These are phyloP conservation scores for Leccinum variicolor DNA, from an alignment of 768 basidiomycete genomes.

Conservation along the genomic window DNA sequence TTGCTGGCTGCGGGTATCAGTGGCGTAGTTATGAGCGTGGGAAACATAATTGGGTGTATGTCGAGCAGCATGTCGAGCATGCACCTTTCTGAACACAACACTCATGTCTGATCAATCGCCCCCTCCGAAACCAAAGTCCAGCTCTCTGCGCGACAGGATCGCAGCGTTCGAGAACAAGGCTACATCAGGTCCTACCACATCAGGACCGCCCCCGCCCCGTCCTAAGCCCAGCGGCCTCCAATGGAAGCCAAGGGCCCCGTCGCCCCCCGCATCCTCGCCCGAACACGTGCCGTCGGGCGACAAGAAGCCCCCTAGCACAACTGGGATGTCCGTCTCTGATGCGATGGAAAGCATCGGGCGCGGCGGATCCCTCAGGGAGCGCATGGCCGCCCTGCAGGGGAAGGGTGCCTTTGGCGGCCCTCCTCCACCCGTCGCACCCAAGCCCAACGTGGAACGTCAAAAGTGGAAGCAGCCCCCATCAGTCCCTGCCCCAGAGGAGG, in stretches of 20 bases:
- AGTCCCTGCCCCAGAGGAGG: constrained; percentile 39
- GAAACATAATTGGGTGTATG: constrained; percentile 10
- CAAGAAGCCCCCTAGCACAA: constrained; percentile 23
- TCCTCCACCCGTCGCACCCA: constrained; percentile 46
- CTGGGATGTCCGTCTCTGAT: constrained; percentile 78
- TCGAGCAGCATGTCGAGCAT: constrained; percentile 20
- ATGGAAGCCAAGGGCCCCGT: constrained; percentile 67
- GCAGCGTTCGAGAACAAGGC: constrained; percentile 75
- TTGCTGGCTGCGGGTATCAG: too few species aligned
- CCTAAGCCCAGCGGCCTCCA: constrained; percentile 63
- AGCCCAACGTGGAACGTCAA: constrained; percentile 60
- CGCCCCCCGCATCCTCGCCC: constrained; percentile 32
- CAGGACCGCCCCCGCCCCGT: constrained; percentile 28
- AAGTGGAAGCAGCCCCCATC: constrained; percentile 85
- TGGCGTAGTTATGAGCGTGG: constrained; percentile 16
- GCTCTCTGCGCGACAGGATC: constrained; percentile 84
- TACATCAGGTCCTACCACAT: constrained; percentile 25
- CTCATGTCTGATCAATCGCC: constrained; percentile 61
- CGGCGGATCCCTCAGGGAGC: constrained; percentile 81
- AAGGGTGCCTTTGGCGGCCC: constrained; percentile 68
- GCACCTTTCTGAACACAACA: constrained; percentile 12
- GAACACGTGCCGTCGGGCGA: constrained; percentile 15
- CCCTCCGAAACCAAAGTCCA: constrained; percentile 62
- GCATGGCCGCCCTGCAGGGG: constrained; percentile 92
- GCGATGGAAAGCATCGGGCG: constrained; percentile 83